A percentile compares a stretch with the other conserved stretches of the same genome.
Conservation (phyloP, 345 rosid species). For the Lepidium didymum region DNA sequence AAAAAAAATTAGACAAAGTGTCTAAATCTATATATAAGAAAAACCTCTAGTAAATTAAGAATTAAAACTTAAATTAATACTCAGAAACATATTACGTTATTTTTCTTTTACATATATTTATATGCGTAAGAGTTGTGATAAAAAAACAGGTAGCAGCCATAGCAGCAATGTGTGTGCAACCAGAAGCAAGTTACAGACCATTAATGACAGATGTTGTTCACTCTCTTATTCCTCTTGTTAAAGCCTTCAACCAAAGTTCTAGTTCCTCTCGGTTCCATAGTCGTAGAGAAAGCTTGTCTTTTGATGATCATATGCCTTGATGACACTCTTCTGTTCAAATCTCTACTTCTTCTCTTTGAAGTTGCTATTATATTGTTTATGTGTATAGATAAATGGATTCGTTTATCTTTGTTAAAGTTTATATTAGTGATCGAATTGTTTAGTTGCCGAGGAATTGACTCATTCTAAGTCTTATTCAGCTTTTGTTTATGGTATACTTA, state of each 20-base stretch:
- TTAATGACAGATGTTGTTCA: slow-evolving; percentile 95
- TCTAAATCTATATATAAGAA: too few species aligned
- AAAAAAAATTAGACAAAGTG: too few species aligned
- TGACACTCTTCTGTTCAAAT: neutral
- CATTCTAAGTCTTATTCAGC: too few species aligned
- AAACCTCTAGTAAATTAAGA: neutral
- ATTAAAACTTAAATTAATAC: neutral
- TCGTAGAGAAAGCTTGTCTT: slow-evolving; percentile 14
- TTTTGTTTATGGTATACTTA: too few species aligned
- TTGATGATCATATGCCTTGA: neutral
- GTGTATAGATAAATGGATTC: neutral
- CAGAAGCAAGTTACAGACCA: slow-evolving; percentile 87
- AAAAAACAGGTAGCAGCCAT: slow-evolving; percentile 73
- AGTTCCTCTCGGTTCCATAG: slow-evolving; percentile 26
- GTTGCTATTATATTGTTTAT: neutral
- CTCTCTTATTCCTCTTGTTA: slow-evolving; percentile 72
- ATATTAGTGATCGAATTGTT: too few species aligned
- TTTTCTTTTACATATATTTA: neutral
- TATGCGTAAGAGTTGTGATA: neutral
- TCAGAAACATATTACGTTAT: neutral
- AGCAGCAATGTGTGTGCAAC: slow-evolving; percentile 87
- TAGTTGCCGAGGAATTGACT: too few species aligned
- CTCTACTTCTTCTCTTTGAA: neutral
- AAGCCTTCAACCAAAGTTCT: slow-evolving; percentile 34
- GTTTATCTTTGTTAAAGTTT: neutral